A percentile compares a stretch with the other conserved stretches of the same genome.
These are phyloP conservation scores for Paratinospora sagittata DNA, from an alignment of 164 flowering plant genomes.

Conservation along the genomic window DNA sequence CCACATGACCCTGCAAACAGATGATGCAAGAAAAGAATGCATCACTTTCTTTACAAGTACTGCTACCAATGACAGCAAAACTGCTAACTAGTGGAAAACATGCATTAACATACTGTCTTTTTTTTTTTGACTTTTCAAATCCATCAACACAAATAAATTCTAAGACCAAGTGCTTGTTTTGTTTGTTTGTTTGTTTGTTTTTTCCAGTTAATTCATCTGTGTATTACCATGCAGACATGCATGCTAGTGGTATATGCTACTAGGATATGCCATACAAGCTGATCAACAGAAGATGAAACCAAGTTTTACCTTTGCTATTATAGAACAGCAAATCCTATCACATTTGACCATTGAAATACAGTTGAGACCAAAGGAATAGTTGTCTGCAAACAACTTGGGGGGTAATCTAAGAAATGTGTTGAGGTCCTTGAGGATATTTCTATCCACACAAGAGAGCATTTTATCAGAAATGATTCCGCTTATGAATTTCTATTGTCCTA, in stretches of 20 bases:
- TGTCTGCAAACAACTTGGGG: neutral
- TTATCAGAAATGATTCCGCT: neutral
- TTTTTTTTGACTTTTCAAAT: neutral
- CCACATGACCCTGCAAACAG: constrained; percentile 72
- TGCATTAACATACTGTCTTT: neutral
- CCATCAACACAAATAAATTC: neutral
- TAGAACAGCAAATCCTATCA: neutral
- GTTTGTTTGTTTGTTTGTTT: neutral
- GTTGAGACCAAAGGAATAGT: neutral
- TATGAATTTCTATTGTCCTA: neutral
- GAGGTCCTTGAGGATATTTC: neutral
- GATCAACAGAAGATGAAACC: neutral
- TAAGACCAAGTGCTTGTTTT: neutral
- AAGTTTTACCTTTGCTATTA: neutral
- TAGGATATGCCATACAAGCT: neutral
- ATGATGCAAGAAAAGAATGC: constrained; percentile 6
- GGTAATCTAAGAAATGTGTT: neutral
- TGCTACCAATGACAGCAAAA: too few species aligned
- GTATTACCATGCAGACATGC: neutral
- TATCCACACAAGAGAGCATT: neutral
- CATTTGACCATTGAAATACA: neutral
- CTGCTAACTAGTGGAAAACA: neutral
- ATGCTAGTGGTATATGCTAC: neutral
- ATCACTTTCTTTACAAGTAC: neutral
- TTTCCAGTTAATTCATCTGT: neutral